phyloP scores from a whole-genome alignment of 768 basidiomycete genomes.

The Tulasnella sp. region DNA sequence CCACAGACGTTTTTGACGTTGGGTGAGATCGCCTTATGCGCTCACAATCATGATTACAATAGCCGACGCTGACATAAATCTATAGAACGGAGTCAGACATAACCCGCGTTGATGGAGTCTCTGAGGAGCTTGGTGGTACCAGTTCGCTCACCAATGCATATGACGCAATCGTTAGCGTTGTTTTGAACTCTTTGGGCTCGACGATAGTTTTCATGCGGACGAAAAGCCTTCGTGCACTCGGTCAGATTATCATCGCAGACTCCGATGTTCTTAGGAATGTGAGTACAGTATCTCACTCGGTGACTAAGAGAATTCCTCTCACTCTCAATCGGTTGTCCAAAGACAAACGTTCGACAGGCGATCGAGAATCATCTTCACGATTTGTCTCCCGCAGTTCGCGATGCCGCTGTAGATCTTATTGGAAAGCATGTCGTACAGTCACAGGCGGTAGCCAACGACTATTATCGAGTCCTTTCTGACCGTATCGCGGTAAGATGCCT shows the following conservation, averaged over 20 bases:
- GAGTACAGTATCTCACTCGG: slow-evolving; percentile 23
- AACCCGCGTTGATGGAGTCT: slow-evolving; percentile 50
- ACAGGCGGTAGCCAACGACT: slow-evolving; percentile 77
- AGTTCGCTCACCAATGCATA: slow-evolving; percentile 72
- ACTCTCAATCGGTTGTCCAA: background rate
- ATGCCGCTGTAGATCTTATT: slow-evolving; percentile 92
- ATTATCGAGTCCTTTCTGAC: slow-evolving; percentile 78
- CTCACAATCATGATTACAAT: background rate
- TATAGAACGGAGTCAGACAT: slow-evolving; percentile 61
- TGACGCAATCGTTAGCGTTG: slow-evolving; percentile 68
- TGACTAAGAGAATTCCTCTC: background rate
- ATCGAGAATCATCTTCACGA: slow-evolving; percentile 88
- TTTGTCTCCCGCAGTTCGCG: slow-evolving; percentile 86
- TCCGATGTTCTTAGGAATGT: slow-evolving; percentile 69
- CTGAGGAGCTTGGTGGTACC: slow-evolving; percentile 65
- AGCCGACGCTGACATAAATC: background rate
- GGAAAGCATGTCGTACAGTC: slow-evolving; percentile 94
- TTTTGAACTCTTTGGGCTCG: slow-evolving; percentile 70
- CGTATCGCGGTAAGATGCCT: slow-evolving; percentile 66
- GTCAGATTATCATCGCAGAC: slow-evolving; percentile 83
- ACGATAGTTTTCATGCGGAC: slow-evolving; percentile 86
- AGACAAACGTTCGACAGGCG: slow-evolving; percentile 70
- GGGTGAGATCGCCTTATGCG: slow-evolving; percentile 39
- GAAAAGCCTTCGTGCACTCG: slow-evolving; percentile 82
- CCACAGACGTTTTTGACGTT: slow-evolving; percentile 67